Evolutionary conservation across 768 basidiomycete species (phyloP).

Genomic region (Favolaschia claudopus): DNA sequence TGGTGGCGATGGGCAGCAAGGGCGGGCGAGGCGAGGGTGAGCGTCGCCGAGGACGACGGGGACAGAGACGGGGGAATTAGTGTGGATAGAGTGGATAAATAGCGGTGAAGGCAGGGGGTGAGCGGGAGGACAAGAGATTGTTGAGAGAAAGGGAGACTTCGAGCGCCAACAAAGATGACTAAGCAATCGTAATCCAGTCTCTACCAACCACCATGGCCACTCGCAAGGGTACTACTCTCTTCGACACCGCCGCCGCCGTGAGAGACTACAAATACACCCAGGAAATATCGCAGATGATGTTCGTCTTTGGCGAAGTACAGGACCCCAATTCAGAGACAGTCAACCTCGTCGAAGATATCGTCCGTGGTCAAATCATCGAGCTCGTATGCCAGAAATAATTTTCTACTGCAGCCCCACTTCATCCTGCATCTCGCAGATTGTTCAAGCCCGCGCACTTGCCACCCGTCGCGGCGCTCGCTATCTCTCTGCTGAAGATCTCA

Average conservation of each 20-base stretch:
- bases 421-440: constrained; percentile 60
- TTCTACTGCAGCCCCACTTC: background rate
- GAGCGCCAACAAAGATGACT: too few relatives aligned
- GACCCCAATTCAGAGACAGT: constrained; percentile 89
- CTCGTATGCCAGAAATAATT: constrained; percentile 59
- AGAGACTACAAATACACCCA: constrained; percentile 88
- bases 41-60: background rate
- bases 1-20: constrained; percentile 34
- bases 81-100: too few relatives aligned
- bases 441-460: constrained; percentile 88
- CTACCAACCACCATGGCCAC: too few relatives aligned
- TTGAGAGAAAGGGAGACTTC: too few relatives aligned
- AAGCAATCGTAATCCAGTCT: too few relatives aligned
- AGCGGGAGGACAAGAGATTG: too few relatives aligned
- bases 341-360: constrained; percentile 94
- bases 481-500: constrained; percentile 91
- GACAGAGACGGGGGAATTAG: too few relatives aligned
- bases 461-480: constrained; percentile 85
- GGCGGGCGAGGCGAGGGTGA: background rate
- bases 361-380: constrained; percentile 89
- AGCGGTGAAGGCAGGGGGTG: background rate
- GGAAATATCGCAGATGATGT: constrained; percentile 99
- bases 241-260: constrained; percentile 29
- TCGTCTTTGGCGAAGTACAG: constrained; percentile 95
- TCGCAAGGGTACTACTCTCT: constrained; percentile 23